Evolutionary conservation across 1,139 yeast species (phyloP).

Genomic region (Candida anutae): DNA sequence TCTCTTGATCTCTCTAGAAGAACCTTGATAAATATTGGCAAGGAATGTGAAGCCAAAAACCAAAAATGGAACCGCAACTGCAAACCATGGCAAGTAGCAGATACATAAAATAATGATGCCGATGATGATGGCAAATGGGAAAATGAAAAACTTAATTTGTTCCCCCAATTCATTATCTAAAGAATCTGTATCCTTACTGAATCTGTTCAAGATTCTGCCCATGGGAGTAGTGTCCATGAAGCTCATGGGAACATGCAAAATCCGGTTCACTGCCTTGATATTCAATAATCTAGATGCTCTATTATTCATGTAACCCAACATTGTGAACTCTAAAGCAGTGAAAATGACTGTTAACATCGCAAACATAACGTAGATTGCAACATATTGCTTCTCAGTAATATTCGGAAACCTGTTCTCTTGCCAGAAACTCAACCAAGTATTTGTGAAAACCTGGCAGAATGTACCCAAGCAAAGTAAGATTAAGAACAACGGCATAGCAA

Average conservation of each 20-base stretch:
- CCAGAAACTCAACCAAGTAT: conserved; percentile 37
- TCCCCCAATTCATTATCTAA: conserved; percentile 42
- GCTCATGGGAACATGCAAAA: conserved; percentile 39
- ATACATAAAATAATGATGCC: conserved; percentile 38
- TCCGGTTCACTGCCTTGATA: conserved; percentile 26
- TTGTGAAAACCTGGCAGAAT: conserved; percentile 20
- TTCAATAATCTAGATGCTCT: conserved; percentile 30
- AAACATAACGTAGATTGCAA: conserved; percentile 23
- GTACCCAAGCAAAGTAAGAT: conserved; percentile 14
- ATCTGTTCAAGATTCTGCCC: conserved; percentile 45
- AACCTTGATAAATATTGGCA: conserved; percentile 35
- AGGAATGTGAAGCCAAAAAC: conserved; percentile 22
- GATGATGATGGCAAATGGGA: conserved; percentile 32
- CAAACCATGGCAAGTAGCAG: conserved; percentile 40
- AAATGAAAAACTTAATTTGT: conserved; percentile 33
- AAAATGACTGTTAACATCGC: conserved; percentile 36
- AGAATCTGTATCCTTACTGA: conserved; percentile 45
- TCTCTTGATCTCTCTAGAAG: conserved; percentile 39
- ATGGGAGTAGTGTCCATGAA: conserved; percentile 39
- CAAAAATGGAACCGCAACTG: conserved; percentile 37
- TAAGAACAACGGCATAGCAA: conserved; percentile 23
- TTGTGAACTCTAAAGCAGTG: conserved; percentile 43
- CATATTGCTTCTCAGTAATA: conserved; percentile 15
- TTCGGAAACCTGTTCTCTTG: conserved; percentile 17
- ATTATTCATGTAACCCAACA: conserved; percentile 49